Evolutionary conservation across 2,329 filamentous ascomycete genomes (phyloP).

Genomic region (Penicillium sp.): DNA sequence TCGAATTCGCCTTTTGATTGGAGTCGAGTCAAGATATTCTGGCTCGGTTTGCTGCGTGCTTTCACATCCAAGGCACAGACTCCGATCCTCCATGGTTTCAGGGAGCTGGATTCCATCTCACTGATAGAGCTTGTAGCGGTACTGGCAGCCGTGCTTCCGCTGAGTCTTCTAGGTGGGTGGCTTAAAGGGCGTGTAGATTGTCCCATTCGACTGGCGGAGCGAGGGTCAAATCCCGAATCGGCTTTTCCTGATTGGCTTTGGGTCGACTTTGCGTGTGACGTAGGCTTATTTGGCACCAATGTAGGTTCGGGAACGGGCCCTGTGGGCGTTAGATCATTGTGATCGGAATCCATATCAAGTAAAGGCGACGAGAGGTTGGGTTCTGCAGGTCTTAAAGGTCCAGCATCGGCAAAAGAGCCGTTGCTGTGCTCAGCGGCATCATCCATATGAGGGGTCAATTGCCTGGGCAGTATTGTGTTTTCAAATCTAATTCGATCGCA

Average conservation of each 20-base stretch:
- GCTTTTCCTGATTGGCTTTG: constrained; percentile 17
- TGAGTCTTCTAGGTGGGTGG: constrained; percentile 71
- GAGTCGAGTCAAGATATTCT: constrained; percentile 90
- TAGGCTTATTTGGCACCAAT: constrained; percentile 8
- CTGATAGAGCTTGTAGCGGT: constrained; percentile 80
- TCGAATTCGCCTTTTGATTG: constrained; percentile 92
- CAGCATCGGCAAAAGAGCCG: constrained; percentile 37
- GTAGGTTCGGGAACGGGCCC: constrained; percentile 1
- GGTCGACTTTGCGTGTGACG: constrained; percentile 16
- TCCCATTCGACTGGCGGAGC: constrained; percentile 38
- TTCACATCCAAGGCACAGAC: constrained; percentile 96
- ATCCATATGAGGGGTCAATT: constrained; percentile 21
- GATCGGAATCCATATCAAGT: constrained; percentile 11
- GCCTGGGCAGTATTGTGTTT: neutral
- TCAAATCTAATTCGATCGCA: neutral
- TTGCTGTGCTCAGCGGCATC: constrained; percentile 21
- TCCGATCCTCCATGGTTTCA: constrained; percentile 68
- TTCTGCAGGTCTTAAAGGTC: constrained; percentile 32
- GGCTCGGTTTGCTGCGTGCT: constrained; percentile 91
- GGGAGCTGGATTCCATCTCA: constrained; percentile 50
- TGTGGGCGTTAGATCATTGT: constrained; percentile 13
- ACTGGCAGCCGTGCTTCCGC: constrained; percentile 75
- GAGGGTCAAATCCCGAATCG: constrained; percentile 28
- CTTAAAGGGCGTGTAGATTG: constrained; percentile 60
- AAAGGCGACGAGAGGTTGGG: constrained; percentile 4